Percentiles rank a stretch among this genome's conserved stretches.
Conservation (phyloP, 2,329 filamentous ascomycete genomes). For the Fusarium verrucosum region DNA sequence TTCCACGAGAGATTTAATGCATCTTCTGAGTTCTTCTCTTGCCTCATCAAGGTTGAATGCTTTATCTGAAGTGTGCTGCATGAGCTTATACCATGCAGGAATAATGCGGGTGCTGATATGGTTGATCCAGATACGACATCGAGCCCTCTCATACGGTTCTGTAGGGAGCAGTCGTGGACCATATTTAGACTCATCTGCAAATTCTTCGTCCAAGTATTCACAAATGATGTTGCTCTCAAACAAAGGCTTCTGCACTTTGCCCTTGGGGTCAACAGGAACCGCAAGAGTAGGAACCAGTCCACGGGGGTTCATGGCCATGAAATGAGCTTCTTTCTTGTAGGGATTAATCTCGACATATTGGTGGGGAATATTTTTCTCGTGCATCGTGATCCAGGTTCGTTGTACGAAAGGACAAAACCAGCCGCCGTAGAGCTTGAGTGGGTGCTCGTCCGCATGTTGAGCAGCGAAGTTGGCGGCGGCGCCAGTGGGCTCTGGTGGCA, state of each 20-base stretch:
- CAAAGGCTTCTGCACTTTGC: slow-evolving; percentile 62
- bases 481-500: slow-evolving; percentile 59
- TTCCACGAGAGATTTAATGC: slow-evolving; percentile 67
- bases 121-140: slow-evolving; percentile 77
- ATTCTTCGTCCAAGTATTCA: slow-evolving; percentile 80
- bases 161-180: slow-evolving; percentile 64
- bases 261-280: slow-evolving; percentile 50
- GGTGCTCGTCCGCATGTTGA: slow-evolving; percentile 57
- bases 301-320: slow-evolving; percentile 77
- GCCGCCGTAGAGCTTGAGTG: slow-evolving; percentile 73
- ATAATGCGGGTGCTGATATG: slow-evolving; percentile 74
- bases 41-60: slow-evolving; percentile 61
- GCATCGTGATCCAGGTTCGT: slow-evolving; percentile 75
- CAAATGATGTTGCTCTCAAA: slow-evolving; percentile 78
- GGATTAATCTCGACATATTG: slow-evolving; percentile 83
- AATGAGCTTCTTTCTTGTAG: slow-evolving; percentile 74
- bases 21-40: slow-evolving; percentile 64
- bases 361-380: slow-evolving; percentile 77
- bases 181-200: slow-evolving; percentile 55
- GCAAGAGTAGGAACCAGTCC: slow-evolving; percentile 78
- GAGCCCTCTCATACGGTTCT: slow-evolving; percentile 71
- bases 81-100: slow-evolving; percentile 71
- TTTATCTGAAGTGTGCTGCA: slow-evolving; percentile 64
- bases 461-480: slow-evolving; percentile 59
- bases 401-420: slow-evolving; percentile 81